Base-by-base conservation (phyloP, 2,329 filamentous ascomycete genomes). In the Trichoderma atrobrunneum region DNA sequence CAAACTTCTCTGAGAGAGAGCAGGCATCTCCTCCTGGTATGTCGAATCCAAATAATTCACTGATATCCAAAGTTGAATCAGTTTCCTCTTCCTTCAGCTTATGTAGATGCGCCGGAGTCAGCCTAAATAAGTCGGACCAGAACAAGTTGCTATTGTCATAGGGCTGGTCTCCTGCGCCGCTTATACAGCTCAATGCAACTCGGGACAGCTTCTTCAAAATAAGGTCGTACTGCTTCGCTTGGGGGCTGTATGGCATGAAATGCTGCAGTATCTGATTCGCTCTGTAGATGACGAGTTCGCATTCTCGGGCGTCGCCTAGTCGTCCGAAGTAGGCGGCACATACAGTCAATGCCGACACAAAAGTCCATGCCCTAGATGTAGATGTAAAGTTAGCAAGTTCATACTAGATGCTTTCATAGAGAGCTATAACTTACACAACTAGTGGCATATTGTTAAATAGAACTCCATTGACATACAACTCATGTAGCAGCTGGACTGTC, bases 311-410 rank as follows among this genome's bases (percentile, higher is more conserved):
- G 10, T 66, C 48, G 5, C 63, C 63, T 3, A 66, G 10, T 7
- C 30, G 51, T 34, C 63, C 63, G 10, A 66, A 66, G 30, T 66
- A 67, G 34, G 51, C 64, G 7, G 64, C 64, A 21, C 64, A 67
- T 5, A 67, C 24, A 1, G 64, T 67, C 24, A 59, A 67, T 0
- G 64, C 64, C 4, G 64, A 67, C 0, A 67, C 64, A 30, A 67
- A 67, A 5, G 24, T 30, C 32, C 64, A 43, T 11, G 32, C 54
- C 3, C 64, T 67, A 16, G 5, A 30, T 39, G 1, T 5, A 56
- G 34, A 36, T 18, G 7, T 3, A 43, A 18, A 4, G 16, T 67
- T 2, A 59, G 54, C 14, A 67, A 18, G 11, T 24, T 16, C 14
- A 43, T 43, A 10, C 1, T 2, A 43, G 7, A 10, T 4, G 1